A percentile compares a stretch with the other conserved stretches of the same genome.
These are phyloP conservation scores for Verbascum thapsus DNA, from an alignment of 257 asterid genomes.

Conservation along the genomic window DNA sequence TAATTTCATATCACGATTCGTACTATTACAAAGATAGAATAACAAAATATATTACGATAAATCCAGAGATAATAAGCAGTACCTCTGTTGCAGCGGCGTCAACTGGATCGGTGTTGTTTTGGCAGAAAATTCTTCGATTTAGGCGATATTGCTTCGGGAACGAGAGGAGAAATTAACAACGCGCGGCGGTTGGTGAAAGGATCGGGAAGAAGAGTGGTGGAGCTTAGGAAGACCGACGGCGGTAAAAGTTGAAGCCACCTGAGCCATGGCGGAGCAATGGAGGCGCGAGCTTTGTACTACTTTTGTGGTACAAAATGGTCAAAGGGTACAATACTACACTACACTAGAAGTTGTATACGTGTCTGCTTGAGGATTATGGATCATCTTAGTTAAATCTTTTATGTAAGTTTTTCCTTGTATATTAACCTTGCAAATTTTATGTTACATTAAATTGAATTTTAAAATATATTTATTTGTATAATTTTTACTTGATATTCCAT, in stretches of 20 bases:
- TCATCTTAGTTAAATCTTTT: not conserved
- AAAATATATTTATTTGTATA: too few relatives aligned
- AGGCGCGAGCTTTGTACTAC: constrained; percentile 24
- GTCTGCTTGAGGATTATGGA: constrained; percentile 14
- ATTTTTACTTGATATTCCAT: too few relatives aligned
- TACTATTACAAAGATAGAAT: not conserved
- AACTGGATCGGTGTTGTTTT: constrained; percentile 38
- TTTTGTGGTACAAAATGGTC: constrained; percentile 29
- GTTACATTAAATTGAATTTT: too few relatives aligned
- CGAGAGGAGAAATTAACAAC: constrained; percentile 36
- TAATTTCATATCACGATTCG: too few relatives aligned
- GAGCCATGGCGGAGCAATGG: constrained; percentile 57
- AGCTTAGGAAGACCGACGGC: constrained; percentile 46
- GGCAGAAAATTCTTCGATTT: constrained; percentile 45
- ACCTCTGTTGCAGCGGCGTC: constrained; percentile 48
- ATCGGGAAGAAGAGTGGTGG: constrained; percentile 33
- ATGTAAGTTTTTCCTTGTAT: too few relatives aligned
- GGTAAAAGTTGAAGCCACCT: constrained; percentile 59
- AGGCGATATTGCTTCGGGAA: constrained; percentile 32
- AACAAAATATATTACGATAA: not conserved
- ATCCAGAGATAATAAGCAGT: not conserved
- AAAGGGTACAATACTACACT: constrained; percentile 19
- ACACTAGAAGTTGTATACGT: constrained; percentile 11
- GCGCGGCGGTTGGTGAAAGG: constrained; percentile 30
- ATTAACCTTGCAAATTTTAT: too few relatives aligned